A percentile compares a stretch with the other conserved stretches of the same genome.
Conservation (phyloP, 805 yeast genomes). For the Alloascoidea hylecoeti region DNA sequence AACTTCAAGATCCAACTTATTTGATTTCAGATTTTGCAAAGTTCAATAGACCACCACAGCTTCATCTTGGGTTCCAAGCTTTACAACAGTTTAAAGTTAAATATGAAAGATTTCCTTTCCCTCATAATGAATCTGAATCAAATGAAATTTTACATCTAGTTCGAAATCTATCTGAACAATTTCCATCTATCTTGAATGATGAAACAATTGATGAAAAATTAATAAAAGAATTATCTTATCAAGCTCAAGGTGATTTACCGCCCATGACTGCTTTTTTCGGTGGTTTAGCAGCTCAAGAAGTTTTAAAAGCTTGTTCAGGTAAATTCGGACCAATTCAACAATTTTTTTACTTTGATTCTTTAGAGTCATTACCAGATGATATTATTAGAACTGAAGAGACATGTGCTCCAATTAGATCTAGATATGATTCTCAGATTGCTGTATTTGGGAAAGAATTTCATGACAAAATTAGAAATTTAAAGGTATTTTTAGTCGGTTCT, state of each 20-base stretch:
- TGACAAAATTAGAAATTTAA: constrained; percentile 56
- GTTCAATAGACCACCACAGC: constrained; percentile 81
- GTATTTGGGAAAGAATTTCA: constrained; percentile 79
- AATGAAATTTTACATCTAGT: constrained; percentile 45
- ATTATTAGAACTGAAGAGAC: constrained; percentile 41
- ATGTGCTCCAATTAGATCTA: constrained; percentile 60
- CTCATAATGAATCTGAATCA: constrained; percentile 67
- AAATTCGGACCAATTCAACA: constrained; percentile 88
- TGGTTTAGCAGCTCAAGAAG: constrained; percentile 94
- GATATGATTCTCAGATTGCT: constrained; percentile 94
- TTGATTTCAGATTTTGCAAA: constrained; percentile 83
- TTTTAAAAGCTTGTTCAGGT: constrained; percentile 87
- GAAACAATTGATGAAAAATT: constrained; percentile 49
- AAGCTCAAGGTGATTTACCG: constrained; percentile 86
- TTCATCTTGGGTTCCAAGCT: constrained; percentile 88
- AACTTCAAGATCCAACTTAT: constrained; percentile 63
- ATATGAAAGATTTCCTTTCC: constrained; percentile 62
- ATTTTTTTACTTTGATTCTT: constrained; percentile 83
- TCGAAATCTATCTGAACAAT: constrained; percentile 41
- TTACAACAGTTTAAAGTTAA: constrained; percentile 55
- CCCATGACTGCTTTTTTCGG: constrained; percentile 84
- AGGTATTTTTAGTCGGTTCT: constrained; percentile 88
- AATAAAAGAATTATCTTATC: constrained; percentile 61
- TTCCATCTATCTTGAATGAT: constrained; percentile 41
- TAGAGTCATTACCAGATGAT: constrained; percentile 70